Evolutionary conservation across 1,284 basidiomycete genomes (phyloP).

Genomic region (Sanghuangporus baumii): DNA sequence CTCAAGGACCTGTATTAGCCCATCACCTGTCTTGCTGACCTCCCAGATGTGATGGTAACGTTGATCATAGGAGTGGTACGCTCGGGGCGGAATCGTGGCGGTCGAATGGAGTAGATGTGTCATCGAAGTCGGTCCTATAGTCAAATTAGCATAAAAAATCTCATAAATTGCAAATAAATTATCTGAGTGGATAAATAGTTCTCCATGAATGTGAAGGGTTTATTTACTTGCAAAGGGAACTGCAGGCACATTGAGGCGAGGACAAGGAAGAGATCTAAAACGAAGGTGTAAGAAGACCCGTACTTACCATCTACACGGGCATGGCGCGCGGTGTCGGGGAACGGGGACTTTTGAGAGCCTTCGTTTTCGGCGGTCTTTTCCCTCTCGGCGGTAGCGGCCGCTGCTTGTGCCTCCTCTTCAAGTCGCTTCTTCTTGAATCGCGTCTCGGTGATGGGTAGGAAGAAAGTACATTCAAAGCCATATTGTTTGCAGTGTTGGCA

Average conservation of each 20-base stretch:
- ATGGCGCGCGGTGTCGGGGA: constrained; percentile 18
- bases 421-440: constrained; percentile 93
- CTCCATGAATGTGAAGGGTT: neutral
- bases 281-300: neutral
- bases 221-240: neutral
- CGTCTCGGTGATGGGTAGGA: constrained; percentile 96
- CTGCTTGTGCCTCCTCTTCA: constrained; percentile 56
- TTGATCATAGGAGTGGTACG: constrained; percentile 84
- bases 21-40: constrained; percentile 77
- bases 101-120: constrained; percentile 87
- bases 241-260: neutral
- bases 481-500: constrained; percentile 90
- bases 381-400: constrained; percentile 32
- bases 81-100: constrained; percentile 73
- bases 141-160: constrained; percentile 34
- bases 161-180: constrained; percentile 19
- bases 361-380: constrained; percentile 32
- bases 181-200: neutral
- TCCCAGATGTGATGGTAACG: constrained; percentile 83
- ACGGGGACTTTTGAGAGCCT: constrained; percentile 27
- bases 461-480: constrained; percentile 91
- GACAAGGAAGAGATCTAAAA: neutral
- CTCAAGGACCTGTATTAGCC: constrained; percentile 82
- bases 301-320: constrained; percentile 20
- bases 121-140: constrained; percentile 76